phyloP scores from a whole-genome alignment of 164 flowering plant genomes.

The Paratinospora sagittata region DNA sequence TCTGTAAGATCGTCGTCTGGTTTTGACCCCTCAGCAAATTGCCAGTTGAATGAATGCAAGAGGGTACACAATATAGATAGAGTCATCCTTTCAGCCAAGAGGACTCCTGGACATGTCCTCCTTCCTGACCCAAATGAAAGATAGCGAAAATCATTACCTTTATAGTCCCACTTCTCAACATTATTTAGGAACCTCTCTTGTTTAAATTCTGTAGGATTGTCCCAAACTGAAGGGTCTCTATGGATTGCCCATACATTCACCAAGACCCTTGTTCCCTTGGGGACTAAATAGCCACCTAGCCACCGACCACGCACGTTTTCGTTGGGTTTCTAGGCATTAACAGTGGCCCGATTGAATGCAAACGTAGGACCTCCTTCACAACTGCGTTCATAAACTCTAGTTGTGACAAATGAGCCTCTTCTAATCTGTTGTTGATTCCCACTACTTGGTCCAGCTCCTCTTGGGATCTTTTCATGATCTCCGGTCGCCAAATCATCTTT shows the following conservation, averaged over 20 bases:
- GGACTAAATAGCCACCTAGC: slow-evolving; percentile 34
- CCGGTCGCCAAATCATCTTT: no score
- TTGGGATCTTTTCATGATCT: no score
- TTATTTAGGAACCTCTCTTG: slow-evolving; percentile 27
- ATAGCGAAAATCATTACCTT: slow-evolving; percentile 26
- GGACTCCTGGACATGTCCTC: slow-evolving; percentile 44
- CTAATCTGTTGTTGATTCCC: no score
- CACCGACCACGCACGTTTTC: no score
- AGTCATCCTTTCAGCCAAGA: slow-evolving; percentile 35
- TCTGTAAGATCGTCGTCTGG: slow-evolving; percentile 32
- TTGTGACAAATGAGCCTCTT: no score
- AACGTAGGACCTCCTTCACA: no score
- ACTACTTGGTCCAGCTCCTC: no score
- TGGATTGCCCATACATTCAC: slow-evolving; percentile 45
- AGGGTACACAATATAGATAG: slow-evolving; percentile 27
- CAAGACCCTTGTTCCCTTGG: slow-evolving; percentile 26
- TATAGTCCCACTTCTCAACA: slow-evolving; percentile 11
- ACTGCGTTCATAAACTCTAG: no score
- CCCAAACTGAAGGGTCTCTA: slow-evolving; percentile 43
- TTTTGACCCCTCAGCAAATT: slow-evolving; percentile 18
- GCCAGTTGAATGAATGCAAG: slow-evolving; percentile 43
- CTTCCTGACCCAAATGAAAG: slow-evolving; percentile 56
- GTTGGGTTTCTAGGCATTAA: no score
- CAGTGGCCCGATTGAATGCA: no score
- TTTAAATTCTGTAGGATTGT: slow-evolving; percentile 24